Conservation (phyloP, 441 rosid genomes). For the Jatropha multifida region DNA sequence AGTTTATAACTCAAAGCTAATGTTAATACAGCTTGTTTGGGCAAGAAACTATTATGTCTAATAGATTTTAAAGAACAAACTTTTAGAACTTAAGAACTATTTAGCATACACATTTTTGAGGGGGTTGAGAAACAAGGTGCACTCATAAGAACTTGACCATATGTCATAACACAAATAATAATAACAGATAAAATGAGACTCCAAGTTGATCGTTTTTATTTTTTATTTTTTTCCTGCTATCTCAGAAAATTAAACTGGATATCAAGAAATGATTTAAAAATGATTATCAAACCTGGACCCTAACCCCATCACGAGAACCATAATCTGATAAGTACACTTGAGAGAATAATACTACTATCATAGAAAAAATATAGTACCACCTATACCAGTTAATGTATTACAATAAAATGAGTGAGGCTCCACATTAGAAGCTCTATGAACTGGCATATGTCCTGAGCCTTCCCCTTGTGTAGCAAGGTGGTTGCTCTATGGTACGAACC, state of each 20-base stretch:
- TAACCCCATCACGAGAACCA: background rate
- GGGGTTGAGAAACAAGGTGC: background rate
- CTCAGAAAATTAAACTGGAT: background rate
- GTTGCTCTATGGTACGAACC: too few relatives aligned
- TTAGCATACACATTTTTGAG: background rate
- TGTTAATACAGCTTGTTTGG: background rate
- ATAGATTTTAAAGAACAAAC: too few relatives aligned
- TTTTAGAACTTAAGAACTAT: background rate
- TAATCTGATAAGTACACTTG: background rate
- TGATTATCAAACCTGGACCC: background rate
- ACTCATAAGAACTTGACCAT: background rate
- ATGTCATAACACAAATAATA: background rate
- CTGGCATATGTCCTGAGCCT: background rate
- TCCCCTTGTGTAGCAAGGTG: background rate
- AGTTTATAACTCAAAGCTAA: background rate
- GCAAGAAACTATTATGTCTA: background rate
- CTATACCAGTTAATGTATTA: background rate
- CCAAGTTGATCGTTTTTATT: background rate
- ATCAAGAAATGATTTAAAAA: background rate
- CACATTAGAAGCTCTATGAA: background rate
- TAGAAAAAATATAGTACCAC: background rate
- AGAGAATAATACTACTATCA: background rate
- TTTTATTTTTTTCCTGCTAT: background rate
- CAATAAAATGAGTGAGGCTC: too few relatives aligned
- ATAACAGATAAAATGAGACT: background rate